These are phyloP conservation scores for Juglanconis oblonga DNA, from an alignment of 2,329 filamentous ascomycete species.

Conservation along the genomic window DNA sequence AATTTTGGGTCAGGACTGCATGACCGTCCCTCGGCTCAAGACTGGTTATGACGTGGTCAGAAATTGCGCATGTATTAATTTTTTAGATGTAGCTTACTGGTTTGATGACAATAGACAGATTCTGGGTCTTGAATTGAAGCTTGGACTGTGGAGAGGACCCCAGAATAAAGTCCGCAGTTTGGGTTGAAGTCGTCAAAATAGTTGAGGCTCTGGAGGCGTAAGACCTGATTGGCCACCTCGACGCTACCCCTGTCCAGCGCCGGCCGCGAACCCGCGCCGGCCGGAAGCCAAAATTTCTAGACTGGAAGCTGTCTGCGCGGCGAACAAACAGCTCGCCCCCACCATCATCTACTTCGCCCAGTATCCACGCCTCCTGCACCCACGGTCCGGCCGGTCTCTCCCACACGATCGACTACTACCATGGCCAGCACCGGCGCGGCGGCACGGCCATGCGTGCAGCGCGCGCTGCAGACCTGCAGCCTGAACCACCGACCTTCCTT, in stretches of 20 bases:
- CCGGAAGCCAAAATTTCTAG: slow-evolving; percentile 12
- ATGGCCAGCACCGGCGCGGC: slow-evolving; percentile 12
- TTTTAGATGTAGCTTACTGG: not conserved
- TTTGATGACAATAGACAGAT: too few species aligned
- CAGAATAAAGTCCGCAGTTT: not conserved
- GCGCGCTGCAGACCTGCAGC: slow-evolving; percentile 11
- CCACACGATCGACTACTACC: not conserved
- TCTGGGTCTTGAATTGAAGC: not conserved
- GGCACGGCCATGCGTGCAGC: slow-evolving; percentile 13
- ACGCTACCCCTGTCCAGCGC: not conserved
- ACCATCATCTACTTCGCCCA: not conserved
- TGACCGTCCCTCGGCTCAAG: not conserved
- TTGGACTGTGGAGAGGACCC: not conserved
- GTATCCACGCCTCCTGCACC: not conserved
- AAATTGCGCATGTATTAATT: not conserved
- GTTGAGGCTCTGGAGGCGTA: slow-evolving; percentile 10
- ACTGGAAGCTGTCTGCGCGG: not conserved
- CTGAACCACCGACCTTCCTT: not conserved
- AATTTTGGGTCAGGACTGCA: not conserved
- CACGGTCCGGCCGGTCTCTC: not conserved
- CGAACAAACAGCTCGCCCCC: not conserved
- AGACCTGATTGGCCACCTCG: not conserved
- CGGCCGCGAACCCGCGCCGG: not conserved
- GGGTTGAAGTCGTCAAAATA: not conserved
- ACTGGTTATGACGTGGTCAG: not conserved